Conservation (phyloP, 441 rosid species). For the Isatis lusitanica region DNA sequence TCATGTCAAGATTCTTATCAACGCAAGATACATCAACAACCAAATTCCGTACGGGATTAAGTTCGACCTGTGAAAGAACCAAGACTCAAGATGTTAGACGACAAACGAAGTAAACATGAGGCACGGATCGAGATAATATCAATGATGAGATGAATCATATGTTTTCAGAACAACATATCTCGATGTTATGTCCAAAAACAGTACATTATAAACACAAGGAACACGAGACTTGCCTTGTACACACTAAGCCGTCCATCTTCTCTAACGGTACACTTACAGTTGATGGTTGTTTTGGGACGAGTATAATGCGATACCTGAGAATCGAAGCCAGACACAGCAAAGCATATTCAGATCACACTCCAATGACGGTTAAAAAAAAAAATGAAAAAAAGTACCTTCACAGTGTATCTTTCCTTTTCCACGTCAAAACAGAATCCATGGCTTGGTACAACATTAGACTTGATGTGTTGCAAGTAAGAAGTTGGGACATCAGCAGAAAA, state of each 20-base stretch:
- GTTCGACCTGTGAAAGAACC: constrained; percentile 42
- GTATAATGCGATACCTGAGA: constrained; percentile 52
- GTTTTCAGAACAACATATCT: not conserved
- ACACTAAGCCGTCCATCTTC: constrained; percentile 50
- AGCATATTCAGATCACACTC: not conserved
- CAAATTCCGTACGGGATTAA: constrained; percentile 46
- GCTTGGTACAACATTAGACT: constrained; percentile 40
- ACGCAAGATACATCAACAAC: constrained; percentile 59
- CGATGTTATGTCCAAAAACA: not conserved
- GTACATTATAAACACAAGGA: not conserved
- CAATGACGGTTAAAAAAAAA: not conserved
- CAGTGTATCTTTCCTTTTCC: constrained; percentile 56
- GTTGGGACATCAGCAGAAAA: constrained; percentile 57
- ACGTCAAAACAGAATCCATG: constrained; percentile 42
- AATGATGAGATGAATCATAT: not conserved
- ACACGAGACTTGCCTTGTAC: constrained; percentile 49
- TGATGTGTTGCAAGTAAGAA: constrained; percentile 43
- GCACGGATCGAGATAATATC: not conserved
- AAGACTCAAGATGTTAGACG: not conserved
- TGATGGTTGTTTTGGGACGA: constrained; percentile 40
- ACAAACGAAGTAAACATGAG: not conserved
- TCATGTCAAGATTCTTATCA: constrained; percentile 57
- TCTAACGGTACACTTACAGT: constrained; percentile 49
- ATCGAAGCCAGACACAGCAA: constrained; percentile 8
- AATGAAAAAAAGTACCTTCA: constrained; percentile 51